These are phyloP conservation scores for Cercospora beticola DNA, from an alignment of 2,329 filamentous ascomycete species.

Conservation along the genomic window DNA sequence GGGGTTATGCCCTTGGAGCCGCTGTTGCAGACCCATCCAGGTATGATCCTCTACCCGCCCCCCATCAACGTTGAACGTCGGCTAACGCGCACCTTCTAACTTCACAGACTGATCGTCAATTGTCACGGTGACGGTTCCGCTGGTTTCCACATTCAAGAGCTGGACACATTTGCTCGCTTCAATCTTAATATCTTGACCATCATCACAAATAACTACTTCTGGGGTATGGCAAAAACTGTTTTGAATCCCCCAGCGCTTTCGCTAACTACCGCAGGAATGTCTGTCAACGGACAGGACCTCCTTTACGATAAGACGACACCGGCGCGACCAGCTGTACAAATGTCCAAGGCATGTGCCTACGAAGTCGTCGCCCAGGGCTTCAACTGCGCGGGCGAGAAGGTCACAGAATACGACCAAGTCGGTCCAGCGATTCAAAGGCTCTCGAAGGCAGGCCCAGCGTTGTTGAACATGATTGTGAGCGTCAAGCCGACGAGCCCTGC, in stretches of 20 bases:
- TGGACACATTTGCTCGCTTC: constrained; percentile 48
- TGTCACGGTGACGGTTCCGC: constrained; percentile 49
- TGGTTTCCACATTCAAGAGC: constrained; percentile 49
- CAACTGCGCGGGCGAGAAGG: constrained; percentile 35
- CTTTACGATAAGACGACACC: constrained; percentile 41
- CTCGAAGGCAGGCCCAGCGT: constrained; percentile 33
- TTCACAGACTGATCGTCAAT: constrained; percentile 41
- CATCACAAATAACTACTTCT: constrained; percentile 47
- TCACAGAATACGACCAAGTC: constrained; percentile 36
- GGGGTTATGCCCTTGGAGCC: constrained; percentile 48
- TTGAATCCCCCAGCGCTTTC: not conserved
- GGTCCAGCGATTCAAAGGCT: constrained; percentile 38
- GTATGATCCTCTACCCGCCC: not conserved
- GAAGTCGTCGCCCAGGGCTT: constrained; percentile 47
- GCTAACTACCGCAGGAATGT: constrained; percentile 40
- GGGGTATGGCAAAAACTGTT: constrained; percentile 27
- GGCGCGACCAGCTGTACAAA: constrained; percentile 35
- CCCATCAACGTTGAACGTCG: not conserved
- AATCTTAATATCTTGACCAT: constrained; percentile 45
- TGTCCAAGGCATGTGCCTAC: constrained; percentile 39
- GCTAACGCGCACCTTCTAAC: not conserved
- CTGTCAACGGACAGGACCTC: constrained; percentile 46
- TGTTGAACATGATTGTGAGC: constrained; percentile 47
- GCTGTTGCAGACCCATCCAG: constrained; percentile 42
- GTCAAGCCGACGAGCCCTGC: constrained; percentile 39